phyloP scores from a whole-genome alignment of 345 rosid species.

The Lepidium didymum region DNA sequence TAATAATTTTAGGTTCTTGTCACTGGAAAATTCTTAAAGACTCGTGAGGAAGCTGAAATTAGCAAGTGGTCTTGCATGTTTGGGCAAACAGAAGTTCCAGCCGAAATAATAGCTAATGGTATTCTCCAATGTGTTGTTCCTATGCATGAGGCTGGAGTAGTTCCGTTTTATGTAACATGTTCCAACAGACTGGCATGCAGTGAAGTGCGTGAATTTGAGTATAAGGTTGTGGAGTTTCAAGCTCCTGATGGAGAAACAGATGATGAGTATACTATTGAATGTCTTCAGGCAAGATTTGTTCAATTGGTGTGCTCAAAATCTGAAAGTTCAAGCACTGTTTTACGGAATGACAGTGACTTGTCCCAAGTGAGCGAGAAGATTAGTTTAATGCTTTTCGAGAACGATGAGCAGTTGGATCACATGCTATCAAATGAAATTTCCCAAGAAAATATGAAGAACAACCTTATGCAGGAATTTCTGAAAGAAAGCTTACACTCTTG shows the following conservation, averaged over 20 bases:
- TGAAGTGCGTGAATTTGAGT: constrained; percentile 94
- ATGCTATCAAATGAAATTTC: constrained; percentile 42
- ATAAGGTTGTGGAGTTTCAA: constrained; percentile 31
- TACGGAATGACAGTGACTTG: constrained; percentile 25
- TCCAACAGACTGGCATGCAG: constrained; percentile 95
- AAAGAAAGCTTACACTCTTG: constrained; percentile 73
- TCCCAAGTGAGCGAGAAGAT: constrained; percentile 54
- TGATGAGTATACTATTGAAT: constrained; percentile 24
- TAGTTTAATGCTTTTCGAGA: constrained; percentile 56
- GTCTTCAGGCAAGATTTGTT: constrained; percentile 52
- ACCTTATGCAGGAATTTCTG: constrained; percentile 53
- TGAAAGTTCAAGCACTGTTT: constrained; percentile 11
- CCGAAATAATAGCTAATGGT: constrained; percentile 74
- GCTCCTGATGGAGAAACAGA: constrained; percentile 23
- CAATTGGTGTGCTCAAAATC: constrained; percentile 51
- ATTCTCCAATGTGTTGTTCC: constrained; percentile 71
- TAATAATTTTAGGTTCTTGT: constrained; percentile 49
- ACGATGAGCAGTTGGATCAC: constrained; percentile 49
- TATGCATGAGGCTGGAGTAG: constrained; percentile 55
- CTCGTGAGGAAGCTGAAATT: constrained; percentile 42
- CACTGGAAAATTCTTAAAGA: constrained; percentile 67
- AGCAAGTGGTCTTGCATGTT: constrained; percentile 91
- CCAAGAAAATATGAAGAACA: constrained; percentile 41
- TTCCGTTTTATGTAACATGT: constrained; percentile 87
- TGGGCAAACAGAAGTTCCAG: constrained; percentile 96